These are phyloP conservation scores for Fusarium odoratissimum DNA, from an alignment of 2,329 filamentous ascomycete genomes.

Conservation along the genomic window DNA sequence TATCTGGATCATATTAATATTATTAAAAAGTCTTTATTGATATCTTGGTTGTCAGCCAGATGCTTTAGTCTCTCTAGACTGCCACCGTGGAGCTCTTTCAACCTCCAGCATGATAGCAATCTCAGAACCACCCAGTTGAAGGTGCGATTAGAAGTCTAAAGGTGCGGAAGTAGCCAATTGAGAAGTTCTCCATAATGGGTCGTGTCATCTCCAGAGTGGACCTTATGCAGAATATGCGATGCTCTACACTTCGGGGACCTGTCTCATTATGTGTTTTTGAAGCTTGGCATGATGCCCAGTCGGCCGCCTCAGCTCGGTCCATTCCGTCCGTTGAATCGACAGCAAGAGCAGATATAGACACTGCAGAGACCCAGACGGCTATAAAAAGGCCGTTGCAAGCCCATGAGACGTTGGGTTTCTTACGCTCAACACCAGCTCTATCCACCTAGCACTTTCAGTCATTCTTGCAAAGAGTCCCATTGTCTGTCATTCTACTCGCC, in stretches of 20 bases:
- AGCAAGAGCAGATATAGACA: too few species aligned
- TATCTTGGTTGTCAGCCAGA: too few species aligned
- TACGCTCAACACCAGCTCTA: neutral
- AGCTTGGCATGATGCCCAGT: neutral
- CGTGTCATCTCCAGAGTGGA: fast-evolving
- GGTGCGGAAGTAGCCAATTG: fast-evolving
- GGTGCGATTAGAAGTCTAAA: neutral
- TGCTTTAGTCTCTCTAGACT: too few species aligned
- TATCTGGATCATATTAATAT: too few species aligned
- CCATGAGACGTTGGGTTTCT: fast-evolving
- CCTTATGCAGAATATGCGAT: neutral
- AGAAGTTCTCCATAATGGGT: fast-evolving
- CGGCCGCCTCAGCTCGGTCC: neutral
- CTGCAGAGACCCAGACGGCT: neutral
- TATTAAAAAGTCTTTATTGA: too few species aligned
- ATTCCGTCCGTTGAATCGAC: neutral
- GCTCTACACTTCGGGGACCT: neutral
- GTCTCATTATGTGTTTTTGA: neutral
- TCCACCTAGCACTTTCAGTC: neutral
- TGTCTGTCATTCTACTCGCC: too few species aligned
- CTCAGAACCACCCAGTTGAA: neutral
- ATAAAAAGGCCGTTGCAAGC: neutral
- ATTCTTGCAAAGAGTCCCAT: neutral
- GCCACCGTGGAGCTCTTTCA: too few species aligned
- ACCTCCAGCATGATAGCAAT: neutral